These are phyloP conservation scores for Pyricularia pennisetigena DNA, from an alignment of 2,329 filamentous ascomycete genomes.

Conservation along the genomic window DNA sequence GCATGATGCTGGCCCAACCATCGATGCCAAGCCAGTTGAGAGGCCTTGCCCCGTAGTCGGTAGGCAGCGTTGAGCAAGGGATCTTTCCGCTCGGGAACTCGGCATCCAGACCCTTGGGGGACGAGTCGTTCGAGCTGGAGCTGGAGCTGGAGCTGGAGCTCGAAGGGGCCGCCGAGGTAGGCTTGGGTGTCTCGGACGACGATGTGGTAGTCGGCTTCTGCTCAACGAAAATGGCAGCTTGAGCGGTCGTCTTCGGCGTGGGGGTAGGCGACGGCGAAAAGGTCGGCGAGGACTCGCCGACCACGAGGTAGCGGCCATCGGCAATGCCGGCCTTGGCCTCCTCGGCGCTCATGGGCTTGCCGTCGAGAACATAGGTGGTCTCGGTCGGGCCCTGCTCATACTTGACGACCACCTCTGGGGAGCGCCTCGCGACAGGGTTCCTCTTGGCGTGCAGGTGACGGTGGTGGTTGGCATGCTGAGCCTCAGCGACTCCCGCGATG, in stretches of 20 bases:
- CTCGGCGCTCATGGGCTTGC: slow-evolving; percentile 45
- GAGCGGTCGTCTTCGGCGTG: slow-evolving; percentile 18
- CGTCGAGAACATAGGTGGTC: slow-evolving; percentile 59
- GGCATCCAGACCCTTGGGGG: slow-evolving; percentile 45
- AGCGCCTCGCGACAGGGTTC: slow-evolving; percentile 38
- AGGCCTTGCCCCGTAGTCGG: slow-evolving; percentile 66
- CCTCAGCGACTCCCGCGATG: slow-evolving; percentile 42
- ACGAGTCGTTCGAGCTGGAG: slow-evolving; percentile 15
- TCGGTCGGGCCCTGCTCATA: slow-evolving; percentile 52
- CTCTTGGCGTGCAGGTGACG: slow-evolving; percentile 49
- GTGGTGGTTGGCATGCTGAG: slow-evolving; percentile 46
- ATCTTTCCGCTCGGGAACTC: slow-evolving; percentile 70
- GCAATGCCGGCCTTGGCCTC: slow-evolving; percentile 64
- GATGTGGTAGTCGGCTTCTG: slow-evolving; percentile 23
- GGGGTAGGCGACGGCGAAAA: slow-evolving; percentile 32
- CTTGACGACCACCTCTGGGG: slow-evolving; percentile 30
- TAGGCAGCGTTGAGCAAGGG: slow-evolving; percentile 65
- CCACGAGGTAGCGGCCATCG: slow-evolving; percentile 58
- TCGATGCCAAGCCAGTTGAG: slow-evolving; percentile 58
- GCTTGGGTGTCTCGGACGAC: slow-evolving; percentile 20
- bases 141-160: too few relatives aligned
- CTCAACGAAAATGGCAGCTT: slow-evolving; percentile 20
- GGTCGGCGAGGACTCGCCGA: slow-evolving; percentile 47
- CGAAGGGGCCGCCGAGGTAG: slow-evolving; percentile 15
- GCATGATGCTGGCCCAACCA: slow-evolving; percentile 77